These are phyloP conservation scores for Echeveria elegans DNA, from an alignment of 164 flowering plant species.

Conservation along the genomic window DNA sequence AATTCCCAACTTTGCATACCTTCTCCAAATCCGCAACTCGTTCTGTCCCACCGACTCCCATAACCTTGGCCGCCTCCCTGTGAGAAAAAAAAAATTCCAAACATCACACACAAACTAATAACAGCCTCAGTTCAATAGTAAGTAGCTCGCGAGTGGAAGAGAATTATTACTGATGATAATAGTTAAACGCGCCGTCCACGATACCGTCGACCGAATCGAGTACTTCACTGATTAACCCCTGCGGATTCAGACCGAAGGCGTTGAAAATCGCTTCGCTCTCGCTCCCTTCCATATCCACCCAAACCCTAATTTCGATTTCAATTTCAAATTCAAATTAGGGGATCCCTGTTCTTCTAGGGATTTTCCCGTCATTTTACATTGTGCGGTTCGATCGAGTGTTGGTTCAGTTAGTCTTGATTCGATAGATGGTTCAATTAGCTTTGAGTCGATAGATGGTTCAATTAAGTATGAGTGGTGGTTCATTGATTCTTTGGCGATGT, in stretches of 20 bases:
- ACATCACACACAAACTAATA: neutral
- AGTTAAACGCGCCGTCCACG: conserved; percentile 59
- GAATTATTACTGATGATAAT: conserved; percentile 38
- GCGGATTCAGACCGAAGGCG: conserved; percentile 59
- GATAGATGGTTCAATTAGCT: neutral
- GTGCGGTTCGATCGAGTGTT: too few relatives aligned
- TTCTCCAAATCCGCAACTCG: conserved; percentile 33
- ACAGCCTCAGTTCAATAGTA: neutral
- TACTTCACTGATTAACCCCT: conserved; percentile 64
- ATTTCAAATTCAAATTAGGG: neutral
- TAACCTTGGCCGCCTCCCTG: conserved; percentile 41
- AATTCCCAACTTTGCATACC: conserved; percentile 24
- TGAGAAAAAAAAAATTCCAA: neutral
- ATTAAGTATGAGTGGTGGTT: neutral
- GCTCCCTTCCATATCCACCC: conserved; percentile 43
- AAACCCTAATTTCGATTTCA: neutral
- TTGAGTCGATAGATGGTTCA: too few relatives aligned
- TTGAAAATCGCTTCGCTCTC: conserved; percentile 53
- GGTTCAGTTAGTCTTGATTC: too few relatives aligned
- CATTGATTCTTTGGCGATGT: neutral
- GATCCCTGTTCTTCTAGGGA: too few relatives aligned
- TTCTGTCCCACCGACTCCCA: conserved; percentile 33
- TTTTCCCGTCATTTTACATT: too few relatives aligned
- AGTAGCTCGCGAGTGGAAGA: neutral
- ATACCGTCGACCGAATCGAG: conserved; percentile 56